These are phyloP conservation scores for Citrus trifoliata DNA, from an alignment of 345 rosid genomes.

Conservation along the genomic window DNA sequence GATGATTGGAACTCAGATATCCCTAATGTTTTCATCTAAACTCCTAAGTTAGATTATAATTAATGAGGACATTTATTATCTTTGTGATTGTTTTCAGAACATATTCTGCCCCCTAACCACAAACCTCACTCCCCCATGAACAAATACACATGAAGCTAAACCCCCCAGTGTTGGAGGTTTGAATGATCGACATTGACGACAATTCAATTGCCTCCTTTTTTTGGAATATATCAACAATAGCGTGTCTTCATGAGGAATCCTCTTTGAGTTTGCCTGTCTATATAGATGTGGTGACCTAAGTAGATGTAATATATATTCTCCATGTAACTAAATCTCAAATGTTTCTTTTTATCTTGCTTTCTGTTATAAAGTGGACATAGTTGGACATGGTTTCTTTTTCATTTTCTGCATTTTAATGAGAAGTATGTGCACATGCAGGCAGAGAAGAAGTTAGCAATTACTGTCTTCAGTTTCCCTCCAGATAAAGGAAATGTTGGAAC, in stretches of 20 bases:
- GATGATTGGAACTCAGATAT: not conserved
- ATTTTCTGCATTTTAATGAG: constrained; percentile 17
- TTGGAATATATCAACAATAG: not conserved
- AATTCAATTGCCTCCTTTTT: not conserved
- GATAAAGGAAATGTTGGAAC: constrained; percentile 97
- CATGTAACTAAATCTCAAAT: not conserved
- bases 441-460: constrained; percentile 86
- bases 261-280: not conserved
- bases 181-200: no score
- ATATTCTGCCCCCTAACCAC: not conserved
- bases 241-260: not conserved
- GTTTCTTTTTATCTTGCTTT: not conserved
- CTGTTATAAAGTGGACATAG: not conserved
- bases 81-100: not conserved
- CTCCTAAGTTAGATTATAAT: not conserved
- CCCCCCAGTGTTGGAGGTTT: not conserved
- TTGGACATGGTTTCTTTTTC: not conserved
- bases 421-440: constrained; percentile 44
- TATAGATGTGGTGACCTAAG: not conserved
- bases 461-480: constrained; percentile 99
- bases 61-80: not conserved
- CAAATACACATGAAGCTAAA: not conserved
- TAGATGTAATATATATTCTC: not conserved
- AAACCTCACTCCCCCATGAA: not conserved
- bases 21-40: not conserved